Conservation (phyloP, 2,329 filamentous ascomycete genomes). For the Hypocreales sp. region DNA sequence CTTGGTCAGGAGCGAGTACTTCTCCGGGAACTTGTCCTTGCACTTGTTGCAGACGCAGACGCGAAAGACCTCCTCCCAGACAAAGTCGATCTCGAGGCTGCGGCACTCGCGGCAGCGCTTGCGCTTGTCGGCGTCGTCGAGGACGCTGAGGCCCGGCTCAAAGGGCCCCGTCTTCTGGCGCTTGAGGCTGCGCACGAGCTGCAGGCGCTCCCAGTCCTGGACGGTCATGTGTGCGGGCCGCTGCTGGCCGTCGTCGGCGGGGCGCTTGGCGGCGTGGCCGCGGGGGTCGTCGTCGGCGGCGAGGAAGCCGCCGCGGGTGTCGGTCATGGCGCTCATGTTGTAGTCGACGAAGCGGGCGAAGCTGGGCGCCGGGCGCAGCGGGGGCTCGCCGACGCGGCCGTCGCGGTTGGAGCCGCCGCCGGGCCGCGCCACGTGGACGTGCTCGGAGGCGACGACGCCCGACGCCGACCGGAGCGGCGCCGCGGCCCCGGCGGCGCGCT, state of each 20-base stretch:
- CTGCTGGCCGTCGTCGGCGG: slow-evolving; percentile 25
- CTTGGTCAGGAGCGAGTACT: slow-evolving; percentile 91
- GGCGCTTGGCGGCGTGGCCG: slow-evolving; percentile 52
- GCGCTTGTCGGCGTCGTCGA: slow-evolving; percentile 45
- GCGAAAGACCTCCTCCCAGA: slow-evolving; percentile 77
- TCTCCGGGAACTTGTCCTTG: slow-evolving; percentile 82
- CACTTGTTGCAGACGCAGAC: slow-evolving; percentile 64
- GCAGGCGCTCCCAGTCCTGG: slow-evolving; percentile 79
- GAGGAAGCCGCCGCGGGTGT: slow-evolving; percentile 92
- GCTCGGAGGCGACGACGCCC: slow-evolving; percentile 55
- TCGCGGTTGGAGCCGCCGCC: slow-evolving; percentile 50
- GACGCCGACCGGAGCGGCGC: slow-evolving; percentile 37
- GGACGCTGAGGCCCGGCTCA: slow-evolving; percentile 72
- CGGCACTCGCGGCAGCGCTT: slow-evolving; percentile 75
- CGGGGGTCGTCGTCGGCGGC: slow-evolving; percentile 82
- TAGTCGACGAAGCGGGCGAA: slow-evolving; percentile 95
- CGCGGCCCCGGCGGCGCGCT: slow-evolving; percentile 26
- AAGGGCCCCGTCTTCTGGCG: slow-evolving; percentile 67
- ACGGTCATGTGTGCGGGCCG: slow-evolving; percentile 81
- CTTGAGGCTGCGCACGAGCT: slow-evolving; percentile 56
- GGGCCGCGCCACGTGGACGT: slow-evolving; percentile 37
- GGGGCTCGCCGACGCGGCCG: slow-evolving; percentile 35
- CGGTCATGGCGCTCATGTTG: slow-evolving; percentile 94
- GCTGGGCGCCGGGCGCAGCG: slow-evolving; percentile 64
- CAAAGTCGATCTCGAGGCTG: slow-evolving; percentile 80